Evolutionary conservation across 1,284 basidiomycete species (phyloP).

Genomic region (Takashimella koratensis): DNA sequence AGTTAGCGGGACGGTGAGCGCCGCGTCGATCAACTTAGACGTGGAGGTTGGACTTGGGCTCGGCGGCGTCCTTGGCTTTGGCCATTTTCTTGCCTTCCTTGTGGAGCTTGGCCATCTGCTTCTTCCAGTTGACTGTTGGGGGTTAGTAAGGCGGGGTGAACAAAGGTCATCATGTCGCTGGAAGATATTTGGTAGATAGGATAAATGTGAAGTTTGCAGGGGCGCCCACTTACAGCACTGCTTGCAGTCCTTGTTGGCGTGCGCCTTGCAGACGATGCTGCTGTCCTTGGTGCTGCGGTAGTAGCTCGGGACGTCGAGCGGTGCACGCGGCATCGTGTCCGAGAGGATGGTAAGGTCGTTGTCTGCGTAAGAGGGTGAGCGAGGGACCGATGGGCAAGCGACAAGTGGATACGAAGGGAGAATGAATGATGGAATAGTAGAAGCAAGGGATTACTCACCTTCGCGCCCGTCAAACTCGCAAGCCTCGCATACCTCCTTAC

Average conservation of each 20-base stretch:
- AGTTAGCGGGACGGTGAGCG: too few relatives aligned
- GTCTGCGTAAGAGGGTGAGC: slow-evolving; percentile 22
- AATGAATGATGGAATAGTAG: background rate
- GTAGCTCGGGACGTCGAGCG: slow-evolving; percentile 44
- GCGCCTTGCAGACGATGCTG: slow-evolving; percentile 47
- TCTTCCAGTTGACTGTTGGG: slow-evolving; percentile 48
- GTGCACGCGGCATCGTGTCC: slow-evolving; percentile 40
- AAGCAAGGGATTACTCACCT: slow-evolving; percentile 17
- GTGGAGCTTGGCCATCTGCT: slow-evolving; percentile 48
- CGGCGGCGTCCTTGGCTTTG: slow-evolving; percentile 33
- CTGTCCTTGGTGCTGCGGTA: slow-evolving; percentile 47
- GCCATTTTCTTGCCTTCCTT: slow-evolving; percentile 44
- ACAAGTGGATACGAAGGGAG: background rate
- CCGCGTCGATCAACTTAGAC: slow-evolving; percentile 15
- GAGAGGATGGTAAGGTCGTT: slow-evolving; percentile 49
- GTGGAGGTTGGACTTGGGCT: slow-evolving; percentile 34
- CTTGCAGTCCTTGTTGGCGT: slow-evolving; percentile 45
- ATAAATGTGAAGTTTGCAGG: background rate
- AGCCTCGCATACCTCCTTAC: slow-evolving; percentile 46
- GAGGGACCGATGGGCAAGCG: background rate
- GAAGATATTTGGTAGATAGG: background rate
- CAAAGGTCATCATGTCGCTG: background rate
- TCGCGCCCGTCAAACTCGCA: slow-evolving; percentile 23
- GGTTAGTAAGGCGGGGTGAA: background rate
- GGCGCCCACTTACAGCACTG: slow-evolving; percentile 44